Base-by-base conservation (phyloP, 2,329 filamentous ascomycete species). In the Graphilbum ipis-grandicollis region DNA sequence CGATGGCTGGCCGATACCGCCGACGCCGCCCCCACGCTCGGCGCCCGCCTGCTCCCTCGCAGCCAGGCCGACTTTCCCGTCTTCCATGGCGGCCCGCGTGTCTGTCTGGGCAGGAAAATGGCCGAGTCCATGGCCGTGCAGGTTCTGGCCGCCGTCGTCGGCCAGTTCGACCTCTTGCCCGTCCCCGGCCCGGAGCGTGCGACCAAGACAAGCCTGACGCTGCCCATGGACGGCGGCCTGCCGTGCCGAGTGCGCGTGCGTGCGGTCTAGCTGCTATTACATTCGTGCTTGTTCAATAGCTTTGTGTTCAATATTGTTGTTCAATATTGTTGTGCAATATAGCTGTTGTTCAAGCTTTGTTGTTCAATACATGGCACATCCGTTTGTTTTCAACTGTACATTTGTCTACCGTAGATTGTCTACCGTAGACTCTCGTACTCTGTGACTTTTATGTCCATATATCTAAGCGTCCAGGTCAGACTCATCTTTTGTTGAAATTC, bases 41-140 rank as follows among this genome's bases (percentile, higher is more conserved):
- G 15, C n/a, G 15, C 29, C 17, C 23, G 55, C 1, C 21, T 12
- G 28, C 57, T 66, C 14, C 52, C 47, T 22, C 66, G 62, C 40
- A 59, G 58, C 36, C 57, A 66, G 2, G 62, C 60, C 14, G 72
- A 75, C 50, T 78, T 67, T 44, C 71, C 68, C 1, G 72, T 77
- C 3, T 78, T 78, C 50, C 75, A 77, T 45, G 73, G 71, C 15
- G 73, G 73, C 0, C 56, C 68, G n/a, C 57, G 73, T 28, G 60
- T 60, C 3, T 78, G 73, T 42, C 52, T 78, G 26, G 73, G 73
- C 3, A 73, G 70, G 56, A 68, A 63, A 46, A 76, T 77, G 72
- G 73, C 74, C 4, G 71, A 77, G 52, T 44, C 63, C 6, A 60
- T 77, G 31, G 70, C 64, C 5, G 62, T 66, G 14, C 68, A 72